A percentile compares a stretch with the other conserved stretches of the same genome.
phyloP scores from a whole-genome alignment of 1,284 basidiomycete genomes.

The Pyrrhoderma noxium region DNA sequence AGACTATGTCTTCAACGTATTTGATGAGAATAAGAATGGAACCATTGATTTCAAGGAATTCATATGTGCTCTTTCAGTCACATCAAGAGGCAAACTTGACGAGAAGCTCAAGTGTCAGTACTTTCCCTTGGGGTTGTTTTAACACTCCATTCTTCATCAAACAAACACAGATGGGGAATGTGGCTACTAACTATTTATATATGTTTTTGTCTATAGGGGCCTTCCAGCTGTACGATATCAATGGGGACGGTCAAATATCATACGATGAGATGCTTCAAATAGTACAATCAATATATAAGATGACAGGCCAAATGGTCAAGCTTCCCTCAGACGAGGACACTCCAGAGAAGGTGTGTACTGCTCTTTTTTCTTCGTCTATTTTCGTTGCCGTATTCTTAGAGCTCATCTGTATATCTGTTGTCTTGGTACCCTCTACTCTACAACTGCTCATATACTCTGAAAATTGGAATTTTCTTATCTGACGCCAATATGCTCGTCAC shows the following conservation, averaged over 20 bases:
- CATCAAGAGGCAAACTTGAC: slow-evolving; percentile 87
- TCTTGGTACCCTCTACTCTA: not conserved
- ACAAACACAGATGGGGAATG: too few relatives aligned
- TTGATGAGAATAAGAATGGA: slow-evolving; percentile 93
- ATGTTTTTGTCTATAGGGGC: slow-evolving; percentile 63
- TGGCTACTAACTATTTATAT: not conserved
- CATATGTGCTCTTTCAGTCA: slow-evolving; percentile 95
- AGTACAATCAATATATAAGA: slow-evolving; percentile 95
- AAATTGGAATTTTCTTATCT: too few relatives aligned
- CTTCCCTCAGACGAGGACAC: slow-evolving; percentile 97
- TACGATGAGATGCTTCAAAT: slow-evolving; percentile 99
- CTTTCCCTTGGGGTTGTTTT: not conserved
- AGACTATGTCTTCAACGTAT: slow-evolving; percentile 98
- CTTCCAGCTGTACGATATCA: slow-evolving; percentile 99
- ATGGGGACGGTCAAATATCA: slow-evolving; percentile 94
- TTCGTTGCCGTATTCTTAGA: not conserved
- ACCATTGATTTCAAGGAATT: slow-evolving; percentile 99
- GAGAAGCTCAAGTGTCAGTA: slow-evolving; percentile 96
- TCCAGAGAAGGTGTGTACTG: slow-evolving; percentile 79
- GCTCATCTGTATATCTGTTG: not conserved
- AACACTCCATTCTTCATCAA: too few relatives aligned
- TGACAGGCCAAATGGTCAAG: slow-evolving; percentile 99
- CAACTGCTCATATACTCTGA: not conserved
- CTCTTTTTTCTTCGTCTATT: not conserved
- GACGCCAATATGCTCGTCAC: too few relatives aligned